Base-by-base conservation (phyloP, 2,329 filamentous ascomycete genomes). In the Bertia moriformis region DNA sequence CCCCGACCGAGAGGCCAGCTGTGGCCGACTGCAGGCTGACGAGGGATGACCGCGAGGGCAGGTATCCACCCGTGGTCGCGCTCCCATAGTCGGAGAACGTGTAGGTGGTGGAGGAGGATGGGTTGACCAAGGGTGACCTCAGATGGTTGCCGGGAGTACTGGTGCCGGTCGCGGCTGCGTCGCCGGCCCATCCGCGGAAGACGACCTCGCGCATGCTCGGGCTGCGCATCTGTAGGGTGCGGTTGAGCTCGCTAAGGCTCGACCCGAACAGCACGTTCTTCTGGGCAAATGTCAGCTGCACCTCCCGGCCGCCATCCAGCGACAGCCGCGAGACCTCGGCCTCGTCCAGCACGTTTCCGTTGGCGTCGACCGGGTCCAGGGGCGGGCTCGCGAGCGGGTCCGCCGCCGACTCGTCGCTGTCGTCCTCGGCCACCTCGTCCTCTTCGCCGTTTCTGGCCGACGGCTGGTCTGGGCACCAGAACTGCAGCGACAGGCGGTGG, bases 201-300 rank as follows among this genome's bases (percentile, higher is more conserved):
- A 96, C 81, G 3, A 85, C 84, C 56, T 96, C 86, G 39, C 76
- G 69, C 42, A 96, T 89, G n/a, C 81, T 77, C 0, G 89, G 87
- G 1, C 89, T 95, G 54, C 93, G 93, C 0, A 96, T 66, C 3
- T 88, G 93, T 22, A 96, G 62, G 0, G 91, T 96, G 37, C 84
- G 78, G 50, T 96, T 87, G 2, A 87, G 93, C 51, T 93, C 83
- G 3, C 77, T 87, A 41, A 98, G 65, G 1, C 85, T 75, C 18
- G 83, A 85, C 12, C 98, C 66, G 38, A 84, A 80, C 18, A 93
- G 61, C 27, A 96, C 65, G 50, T 94, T 96, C 69, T 93, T 94
- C 53, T 94, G 86, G 0, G 89, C 96, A 56, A 98, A 96, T 4
- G 93, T 71, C 0, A 86, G 87, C 55, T 93, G 86, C 15, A 82